A percentile compares a stretch with the other conserved stretches of the same genome.
Evolutionary conservation across 225 moss, liverwort and hornwort genomes (phyloP).

Genomic region (Antitrichia curtipendula): DNA sequence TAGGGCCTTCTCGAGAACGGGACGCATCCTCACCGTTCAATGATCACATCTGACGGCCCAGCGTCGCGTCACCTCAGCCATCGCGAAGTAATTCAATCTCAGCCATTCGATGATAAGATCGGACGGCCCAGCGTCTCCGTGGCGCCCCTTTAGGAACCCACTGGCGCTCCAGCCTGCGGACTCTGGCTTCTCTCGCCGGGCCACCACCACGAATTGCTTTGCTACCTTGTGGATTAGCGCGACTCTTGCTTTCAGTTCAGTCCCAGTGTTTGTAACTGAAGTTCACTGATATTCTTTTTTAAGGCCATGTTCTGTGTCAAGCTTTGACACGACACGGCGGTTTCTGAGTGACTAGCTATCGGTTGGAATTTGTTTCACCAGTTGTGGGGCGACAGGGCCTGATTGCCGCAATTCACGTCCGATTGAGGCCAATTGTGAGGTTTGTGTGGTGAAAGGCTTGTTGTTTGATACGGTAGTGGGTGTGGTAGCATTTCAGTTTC

Average conservation of each 20-base stretch:
- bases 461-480: neutral
- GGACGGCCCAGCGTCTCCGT: neutral
- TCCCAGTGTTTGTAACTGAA: neutral
- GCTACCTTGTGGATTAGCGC: neutral
- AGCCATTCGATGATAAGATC: neutral
- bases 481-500: neutral
- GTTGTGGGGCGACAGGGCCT: neutral
- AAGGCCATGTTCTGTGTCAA: neutral
- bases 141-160: neutral
- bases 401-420: neutral
- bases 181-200: neutral
- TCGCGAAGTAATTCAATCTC: neutral
- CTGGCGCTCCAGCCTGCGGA: neutral
- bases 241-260: neutral
- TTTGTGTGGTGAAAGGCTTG: neutral
- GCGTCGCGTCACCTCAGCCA: neutral
- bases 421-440: neutral
- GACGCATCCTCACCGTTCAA: neutral
- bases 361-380: neutral
- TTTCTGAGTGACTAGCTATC: neutral
- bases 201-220: neutral
- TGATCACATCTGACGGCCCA: neutral
- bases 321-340: neutral
- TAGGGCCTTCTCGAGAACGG: neutral
- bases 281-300: neutral